These are phyloP conservation scores for Lachancea cidri DNA, from an alignment of 805 yeast species.

Conservation along the genomic window DNA sequence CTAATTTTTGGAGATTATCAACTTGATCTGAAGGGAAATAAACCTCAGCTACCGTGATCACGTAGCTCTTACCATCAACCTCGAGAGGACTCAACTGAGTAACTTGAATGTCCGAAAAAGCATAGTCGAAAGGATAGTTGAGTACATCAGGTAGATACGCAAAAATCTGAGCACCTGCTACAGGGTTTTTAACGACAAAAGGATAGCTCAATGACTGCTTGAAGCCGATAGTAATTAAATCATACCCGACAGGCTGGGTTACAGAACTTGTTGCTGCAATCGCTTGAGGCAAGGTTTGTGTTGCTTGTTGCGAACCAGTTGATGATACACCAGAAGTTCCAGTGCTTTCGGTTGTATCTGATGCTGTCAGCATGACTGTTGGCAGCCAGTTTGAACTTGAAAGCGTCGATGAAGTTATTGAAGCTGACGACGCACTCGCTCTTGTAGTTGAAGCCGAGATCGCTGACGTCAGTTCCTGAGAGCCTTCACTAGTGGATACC, in stretches of 20 bases:
- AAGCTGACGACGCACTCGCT: not conserved
- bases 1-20: conserved; percentile 41
- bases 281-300: conserved; percentile 39
- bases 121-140: conserved; percentile 49
- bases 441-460: conserved; percentile 14
- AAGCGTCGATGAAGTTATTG: conserved; percentile 9
- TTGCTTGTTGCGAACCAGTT: conserved; percentile 39
- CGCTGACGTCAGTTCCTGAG: not conserved
- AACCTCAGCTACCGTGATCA: conserved; percentile 84
- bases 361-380: conserved; percentile 68
- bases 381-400: conserved; percentile 54
- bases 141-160: conserved; percentile 75
- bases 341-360: conserved; percentile 16
- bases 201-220: conserved; percentile 75
- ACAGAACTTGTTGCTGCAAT: conserved; percentile 36
- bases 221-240: conserved; percentile 42
- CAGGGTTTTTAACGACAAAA: conserved; percentile 77
- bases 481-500: not conserved
- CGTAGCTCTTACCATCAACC: conserved; percentile 49
- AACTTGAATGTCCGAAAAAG: conserved; percentile 53
- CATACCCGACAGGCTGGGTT: conserved; percentile 26
- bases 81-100: conserved; percentile 71
- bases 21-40: conserved; percentile 64
- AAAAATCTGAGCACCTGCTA: conserved; percentile 68
- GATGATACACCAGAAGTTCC: conserved; percentile 31